Percentiles rank a stretch among this genome's conserved stretches.
Conservation (phyloP, 352 stramenopile species). For the Pseudoperonospora humuli region DNA sequence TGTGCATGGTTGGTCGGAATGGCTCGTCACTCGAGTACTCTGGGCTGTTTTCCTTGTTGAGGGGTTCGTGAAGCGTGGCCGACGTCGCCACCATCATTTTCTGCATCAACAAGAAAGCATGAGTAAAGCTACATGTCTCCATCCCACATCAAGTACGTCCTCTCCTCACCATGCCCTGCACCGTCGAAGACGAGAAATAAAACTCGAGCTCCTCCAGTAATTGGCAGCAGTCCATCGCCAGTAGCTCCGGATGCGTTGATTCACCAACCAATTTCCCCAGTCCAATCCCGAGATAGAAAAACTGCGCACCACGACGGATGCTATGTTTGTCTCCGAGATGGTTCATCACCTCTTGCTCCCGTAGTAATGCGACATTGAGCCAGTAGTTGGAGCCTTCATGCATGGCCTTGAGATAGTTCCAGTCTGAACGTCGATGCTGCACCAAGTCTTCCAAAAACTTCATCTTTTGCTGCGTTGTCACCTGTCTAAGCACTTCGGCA, state of each 20-base stretch:
- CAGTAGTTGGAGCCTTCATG: slow-evolving; percentile 74
- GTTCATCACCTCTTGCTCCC: slow-evolving; percentile 60
- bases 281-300: slow-evolving; percentile 74
- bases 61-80: slow-evolving; percentile 51
- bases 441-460: slow-evolving; percentile 68
- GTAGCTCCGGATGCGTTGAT: slow-evolving; percentile 38
- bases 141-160: not conserved
- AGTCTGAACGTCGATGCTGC: slow-evolving; percentile 62
- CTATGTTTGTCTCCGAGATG: slow-evolving; percentile 49
- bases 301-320: slow-evolving; percentile 55
- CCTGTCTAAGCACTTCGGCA: slow-evolving; percentile 31
- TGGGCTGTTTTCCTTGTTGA: slow-evolving; percentile 28
- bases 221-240: slow-evolving; percentile 69
- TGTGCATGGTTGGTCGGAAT: slow-evolving; percentile 61
- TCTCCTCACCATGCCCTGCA: slow-evolving; percentile 67
- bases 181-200: slow-evolving; percentile 63
- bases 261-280: slow-evolving; percentile 56
- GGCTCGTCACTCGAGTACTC: slow-evolving; percentile 44
- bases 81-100: slow-evolving; percentile 83
- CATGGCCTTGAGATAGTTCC: slow-evolving; percentile 77
- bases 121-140: not conserved
- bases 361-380: slow-evolving; percentile 68
- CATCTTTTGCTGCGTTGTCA: slow-evolving; percentile 61
- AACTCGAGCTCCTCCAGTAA: slow-evolving; percentile 84
- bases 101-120: slow-evolving; percentile 21